Evolutionary conservation across 2,329 filamentous ascomycete genomes (phyloP), one percentile per base, ranked within the genome.

Genomic region (Verticillium tricorpus): DNA sequence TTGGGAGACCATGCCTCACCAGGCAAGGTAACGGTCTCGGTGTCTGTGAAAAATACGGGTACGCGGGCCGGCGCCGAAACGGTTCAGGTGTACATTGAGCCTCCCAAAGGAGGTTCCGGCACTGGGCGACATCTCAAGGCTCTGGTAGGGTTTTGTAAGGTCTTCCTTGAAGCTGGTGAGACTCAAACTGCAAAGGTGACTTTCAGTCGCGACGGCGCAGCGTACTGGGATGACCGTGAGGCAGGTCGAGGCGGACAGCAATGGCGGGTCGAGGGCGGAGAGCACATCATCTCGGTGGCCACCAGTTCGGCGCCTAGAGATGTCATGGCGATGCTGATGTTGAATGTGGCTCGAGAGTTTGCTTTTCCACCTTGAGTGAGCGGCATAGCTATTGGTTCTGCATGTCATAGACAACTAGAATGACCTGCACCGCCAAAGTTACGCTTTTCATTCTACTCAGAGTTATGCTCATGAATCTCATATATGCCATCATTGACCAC

Each of bases 61-160:
- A 65, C 69, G 0, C 72, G 82, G 0, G 76, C 81, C 1, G 89
- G 88, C 1, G 77, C 81, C 1, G 88, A 91, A 70, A 87, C 85
- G 40, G 84, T 91, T 8, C 89, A 92, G 74, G 77, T 87, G 2
- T 92, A 91, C 66, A 78, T 91, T 57, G 78, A 80, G 19, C 86
- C 89, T 61, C 78, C 84, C 58, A 85, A 84, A 70, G 9, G 2
- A 11, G 14, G 7, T 5, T 86, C 86, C 1, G 77, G 81, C 9
- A 76, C 91, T 17, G 83, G 83, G 0, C 77, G 89, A 25, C 89
- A 89, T 0, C 83, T 86, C 66, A 91, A 91, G 74, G 89, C 91
- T 73, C 78, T 92, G 1, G 85, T 87, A 39, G 88, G 86, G 0
- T 92, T 91, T 68, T 82, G 83, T 62, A 91, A 90, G 73, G 81